Conservation (phyloP, 306 rosid genomes). For the Sindora glabra region DNA sequence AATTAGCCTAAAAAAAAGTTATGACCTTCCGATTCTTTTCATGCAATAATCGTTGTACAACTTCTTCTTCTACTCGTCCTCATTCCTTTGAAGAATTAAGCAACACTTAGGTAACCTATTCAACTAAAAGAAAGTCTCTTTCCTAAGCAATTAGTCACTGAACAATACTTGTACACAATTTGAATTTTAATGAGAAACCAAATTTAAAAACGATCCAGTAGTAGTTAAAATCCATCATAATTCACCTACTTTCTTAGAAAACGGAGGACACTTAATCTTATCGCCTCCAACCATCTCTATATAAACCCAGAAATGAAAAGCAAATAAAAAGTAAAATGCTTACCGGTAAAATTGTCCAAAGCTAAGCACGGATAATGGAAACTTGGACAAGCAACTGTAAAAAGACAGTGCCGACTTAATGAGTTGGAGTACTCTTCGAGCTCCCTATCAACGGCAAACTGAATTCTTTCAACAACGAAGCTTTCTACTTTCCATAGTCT, state of each 20-base stretch:
- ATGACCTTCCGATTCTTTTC: not conserved
- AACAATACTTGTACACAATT: not conserved
- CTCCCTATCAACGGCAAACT: conserved; percentile 5
- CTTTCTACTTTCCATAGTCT: not conserved
- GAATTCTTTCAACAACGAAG: not conserved
- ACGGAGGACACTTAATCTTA: not conserved
- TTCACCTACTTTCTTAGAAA: not conserved
- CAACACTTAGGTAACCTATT: not conserved
- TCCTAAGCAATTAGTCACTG: not conserved
- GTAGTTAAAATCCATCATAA: not conserved
- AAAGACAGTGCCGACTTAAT: conserved; percentile 17
- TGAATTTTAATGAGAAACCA: conserved; percentile 9
- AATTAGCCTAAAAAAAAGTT: not conserved
- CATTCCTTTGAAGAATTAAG: not conserved
- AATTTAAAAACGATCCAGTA: not conserved
- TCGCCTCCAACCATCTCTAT: not conserved
- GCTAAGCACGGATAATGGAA: not conserved
- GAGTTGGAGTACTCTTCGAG: conserved; percentile 9
- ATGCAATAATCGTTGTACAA: not conserved
- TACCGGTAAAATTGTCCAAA: not conserved
- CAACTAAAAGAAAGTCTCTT: not conserved
- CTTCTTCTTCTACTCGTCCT: not conserved
- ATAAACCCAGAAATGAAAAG: not conserved
- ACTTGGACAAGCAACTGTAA: not conserved
- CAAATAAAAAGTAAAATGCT: not conserved